Percentiles rank a stretch among this genome's conserved stretches.
Conservation (phyloP, 1,284 basidiomycete genomes). For the Leccinum holopus region DNA sequence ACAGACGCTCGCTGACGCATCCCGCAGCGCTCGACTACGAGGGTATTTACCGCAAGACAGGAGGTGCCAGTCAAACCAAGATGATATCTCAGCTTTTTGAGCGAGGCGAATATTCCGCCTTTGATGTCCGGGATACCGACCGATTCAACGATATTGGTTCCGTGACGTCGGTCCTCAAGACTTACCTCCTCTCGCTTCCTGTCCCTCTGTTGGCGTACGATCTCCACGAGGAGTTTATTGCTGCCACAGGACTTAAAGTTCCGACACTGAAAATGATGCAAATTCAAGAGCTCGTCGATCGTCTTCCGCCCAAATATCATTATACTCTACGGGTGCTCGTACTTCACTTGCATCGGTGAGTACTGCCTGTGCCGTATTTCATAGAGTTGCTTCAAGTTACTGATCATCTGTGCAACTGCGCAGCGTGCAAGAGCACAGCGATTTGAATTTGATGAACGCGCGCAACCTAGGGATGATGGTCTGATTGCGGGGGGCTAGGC, state of each 20-base stretch:
- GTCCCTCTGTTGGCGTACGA: constrained; percentile 89
- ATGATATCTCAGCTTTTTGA: constrained; percentile 95
- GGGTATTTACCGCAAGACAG: constrained; percentile 97
- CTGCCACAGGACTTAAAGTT: constrained; percentile 72
- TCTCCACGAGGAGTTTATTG: constrained; percentile 88
- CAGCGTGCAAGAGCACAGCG: constrained; percentile 69
- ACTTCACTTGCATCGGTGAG: constrained; percentile 83
- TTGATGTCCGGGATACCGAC: constrained; percentile 86
- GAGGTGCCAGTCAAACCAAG: constrained; percentile 90
- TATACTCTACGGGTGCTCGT: constrained; percentile 82
- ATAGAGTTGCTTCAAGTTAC: neutral
- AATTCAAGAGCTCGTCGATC: constrained; percentile 69
- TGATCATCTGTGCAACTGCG: constrained; percentile 5
- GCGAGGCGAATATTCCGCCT: constrained; percentile 82
- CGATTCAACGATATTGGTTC: constrained; percentile 97
- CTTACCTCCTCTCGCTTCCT: constrained; percentile 91
- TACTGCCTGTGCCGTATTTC: neutral
- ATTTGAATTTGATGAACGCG: constrained; percentile 90
- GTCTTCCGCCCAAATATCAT: constrained; percentile 86
- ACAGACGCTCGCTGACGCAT: neutral
- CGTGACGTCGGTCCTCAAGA: constrained; percentile 95
- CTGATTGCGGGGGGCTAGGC: constrained; percentile 37
- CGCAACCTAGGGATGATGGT: constrained; percentile 73
- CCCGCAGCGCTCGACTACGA: constrained; percentile 81
- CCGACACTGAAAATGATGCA: constrained; percentile 56